phyloP scores from a whole-genome alignment of 371 early-diverging fungal species.

The Rhizopus sp. region DNA sequence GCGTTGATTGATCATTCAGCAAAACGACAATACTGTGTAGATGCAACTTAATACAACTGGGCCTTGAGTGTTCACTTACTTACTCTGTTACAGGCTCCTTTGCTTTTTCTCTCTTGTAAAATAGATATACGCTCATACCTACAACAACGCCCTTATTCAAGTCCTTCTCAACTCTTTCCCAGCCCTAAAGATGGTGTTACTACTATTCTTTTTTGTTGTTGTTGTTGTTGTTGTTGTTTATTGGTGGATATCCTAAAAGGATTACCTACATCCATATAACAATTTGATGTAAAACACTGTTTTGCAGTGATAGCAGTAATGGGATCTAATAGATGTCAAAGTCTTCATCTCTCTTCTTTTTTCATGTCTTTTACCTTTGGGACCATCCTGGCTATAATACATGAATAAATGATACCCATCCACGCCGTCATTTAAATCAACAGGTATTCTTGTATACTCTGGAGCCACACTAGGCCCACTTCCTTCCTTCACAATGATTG shows the following conservation, averaged over 20 bases:
- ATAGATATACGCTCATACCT: slow-evolving; percentile 51
- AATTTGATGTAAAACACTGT: slow-evolving; percentile 47
- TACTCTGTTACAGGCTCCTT: slow-evolving; percentile 42
- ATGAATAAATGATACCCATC: slow-evolving; percentile 31
- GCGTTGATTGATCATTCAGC: slow-evolving; percentile 38
- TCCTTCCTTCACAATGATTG: slow-evolving; percentile 34
- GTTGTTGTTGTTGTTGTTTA: not conserved
- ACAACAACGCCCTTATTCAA: slow-evolving; percentile 42
- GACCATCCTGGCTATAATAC: slow-evolving; percentile 34
- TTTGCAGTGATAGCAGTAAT: slow-evolving; percentile 57
- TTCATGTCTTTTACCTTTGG: slow-evolving; percentile 20
- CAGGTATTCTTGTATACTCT: slow-evolving; percentile 36
- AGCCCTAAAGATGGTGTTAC: slow-evolving; percentile 19
- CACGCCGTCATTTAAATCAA: slow-evolving; percentile 37
- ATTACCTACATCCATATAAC: slow-evolving; percentile 47
- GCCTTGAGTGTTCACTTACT: not conserved
- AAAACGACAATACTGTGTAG: slow-evolving; percentile 31
- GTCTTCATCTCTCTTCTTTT: not conserved
- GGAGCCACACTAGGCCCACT: slow-evolving; percentile 27
- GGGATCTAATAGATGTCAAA: slow-evolving; percentile 31
- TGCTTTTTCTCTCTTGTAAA: slow-evolving; percentile 25
- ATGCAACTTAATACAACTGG: not conserved
- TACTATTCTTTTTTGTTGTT: not conserved
- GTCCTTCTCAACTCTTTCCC: slow-evolving; percentile 37
- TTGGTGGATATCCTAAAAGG: slow-evolving; percentile 26